These are phyloP conservation scores for Ustilago trichophora DNA, from an alignment of 1,284 basidiomycete species.

Conservation along the genomic window DNA sequence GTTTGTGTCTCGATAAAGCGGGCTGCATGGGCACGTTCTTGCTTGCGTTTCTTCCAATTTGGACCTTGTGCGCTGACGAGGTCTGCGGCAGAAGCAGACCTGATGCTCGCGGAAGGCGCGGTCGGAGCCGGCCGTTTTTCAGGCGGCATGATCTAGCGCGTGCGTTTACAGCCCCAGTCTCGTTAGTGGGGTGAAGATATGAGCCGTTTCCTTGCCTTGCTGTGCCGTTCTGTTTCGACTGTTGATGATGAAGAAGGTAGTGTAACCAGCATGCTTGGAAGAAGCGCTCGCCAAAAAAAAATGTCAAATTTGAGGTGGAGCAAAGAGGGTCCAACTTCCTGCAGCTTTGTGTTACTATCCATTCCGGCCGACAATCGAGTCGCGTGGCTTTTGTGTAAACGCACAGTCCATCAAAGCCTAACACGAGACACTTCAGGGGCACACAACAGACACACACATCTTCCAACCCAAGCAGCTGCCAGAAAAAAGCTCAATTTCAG, in stretches of 20 bases:
- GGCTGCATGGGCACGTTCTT: constrained; percentile 36
- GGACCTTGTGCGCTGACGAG: constrained; percentile 10
- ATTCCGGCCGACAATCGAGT: constrained; percentile 22
- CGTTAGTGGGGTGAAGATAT: too few relatives aligned
- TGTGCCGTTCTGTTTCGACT: too few relatives aligned
- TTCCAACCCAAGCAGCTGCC: constrained; percentile 7
- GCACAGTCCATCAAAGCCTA: background rate
- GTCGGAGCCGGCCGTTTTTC: constrained; percentile 29
- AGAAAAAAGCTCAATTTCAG: too few relatives aligned
- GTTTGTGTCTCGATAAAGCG: constrained; percentile 36
- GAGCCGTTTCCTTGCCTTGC: too few relatives aligned
- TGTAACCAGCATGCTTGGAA: background rate
- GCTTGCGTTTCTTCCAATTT: constrained; percentile 50
- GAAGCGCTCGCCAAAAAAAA: too few relatives aligned
- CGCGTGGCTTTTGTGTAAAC: constrained; percentile 5
- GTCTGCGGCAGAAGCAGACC: too few relatives aligned
- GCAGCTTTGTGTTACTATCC: too few relatives aligned
- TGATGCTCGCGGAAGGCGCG: constrained; percentile 5
- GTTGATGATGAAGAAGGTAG: too few relatives aligned
- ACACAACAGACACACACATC: constrained; percentile 1
- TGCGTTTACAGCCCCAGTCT: too few relatives aligned
- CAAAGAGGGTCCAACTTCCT: constrained; percentile 17
- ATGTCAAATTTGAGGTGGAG: constrained; percentile 9
- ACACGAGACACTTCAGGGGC: too few relatives aligned
- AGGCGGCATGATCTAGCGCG: constrained; percentile 33